A percentile compares a stretch with the other conserved stretches of the same genome.
Conservation (phyloP, 768 basidiomycete species). For the Naematelia aurantialba region DNA sequence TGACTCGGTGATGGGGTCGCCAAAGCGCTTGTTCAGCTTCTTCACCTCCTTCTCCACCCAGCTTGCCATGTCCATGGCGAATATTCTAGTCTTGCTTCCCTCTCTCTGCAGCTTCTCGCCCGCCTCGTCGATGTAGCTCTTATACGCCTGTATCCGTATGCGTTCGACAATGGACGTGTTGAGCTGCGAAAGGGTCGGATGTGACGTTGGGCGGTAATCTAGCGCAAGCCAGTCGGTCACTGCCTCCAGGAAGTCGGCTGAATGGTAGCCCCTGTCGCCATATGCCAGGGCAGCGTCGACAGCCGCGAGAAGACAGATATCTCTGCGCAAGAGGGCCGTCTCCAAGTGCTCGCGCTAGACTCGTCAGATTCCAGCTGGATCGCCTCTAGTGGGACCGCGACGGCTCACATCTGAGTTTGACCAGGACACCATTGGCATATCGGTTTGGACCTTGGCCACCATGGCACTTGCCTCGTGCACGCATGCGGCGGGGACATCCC, state of each 20-base stretch:
- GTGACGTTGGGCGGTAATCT: not conserved
- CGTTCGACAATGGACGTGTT: constrained; percentile 19
- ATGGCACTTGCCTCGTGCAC: constrained; percentile 81
- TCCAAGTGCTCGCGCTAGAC: constrained; percentile 16
- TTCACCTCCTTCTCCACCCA: constrained; percentile 86
- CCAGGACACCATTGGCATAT: constrained; percentile 73
- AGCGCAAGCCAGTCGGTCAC: constrained; percentile 23
- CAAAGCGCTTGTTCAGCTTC: constrained; percentile 78
- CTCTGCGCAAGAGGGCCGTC: constrained; percentile 8
- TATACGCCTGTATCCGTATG: constrained; percentile 29
- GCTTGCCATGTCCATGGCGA: constrained; percentile 61
- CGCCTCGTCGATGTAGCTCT: constrained; percentile 32
- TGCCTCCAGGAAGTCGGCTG: constrained; percentile 22
- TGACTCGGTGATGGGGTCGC: constrained; percentile 74
- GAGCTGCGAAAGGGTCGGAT: constrained; percentile 12
- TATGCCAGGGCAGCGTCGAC: constrained; percentile 19
- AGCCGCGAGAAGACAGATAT: constrained; percentile 21
- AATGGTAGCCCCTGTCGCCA: constrained; percentile 18
- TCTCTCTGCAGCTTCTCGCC: constrained; percentile 34
- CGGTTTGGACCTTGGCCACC: constrained; percentile 66
- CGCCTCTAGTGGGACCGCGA: no score
- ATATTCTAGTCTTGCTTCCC: constrained; percentile 33
- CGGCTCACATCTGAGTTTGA: constrained; percentile 74
- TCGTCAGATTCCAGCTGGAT: constrained; percentile 9
- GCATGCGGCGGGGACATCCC: constrained; percentile 90